Evolutionary conservation across 352 stramenopile genomes (phyloP).

Genomic region (Globisporangium acanthophoron): DNA sequence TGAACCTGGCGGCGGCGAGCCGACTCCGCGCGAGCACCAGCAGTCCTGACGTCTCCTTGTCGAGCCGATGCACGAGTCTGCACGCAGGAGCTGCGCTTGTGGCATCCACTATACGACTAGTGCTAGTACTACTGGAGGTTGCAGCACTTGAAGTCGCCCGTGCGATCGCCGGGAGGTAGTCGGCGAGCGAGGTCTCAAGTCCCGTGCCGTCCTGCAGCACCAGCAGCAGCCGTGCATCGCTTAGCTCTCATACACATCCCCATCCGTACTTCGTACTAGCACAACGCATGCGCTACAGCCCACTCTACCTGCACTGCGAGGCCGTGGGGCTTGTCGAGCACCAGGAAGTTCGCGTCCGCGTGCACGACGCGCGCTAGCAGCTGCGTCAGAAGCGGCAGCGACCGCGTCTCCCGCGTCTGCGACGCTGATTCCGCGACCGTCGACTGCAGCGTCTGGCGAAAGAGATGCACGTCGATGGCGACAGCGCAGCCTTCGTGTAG

Average conservation of each 20-base stretch:
- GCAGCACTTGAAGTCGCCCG: conserved; percentile 7
- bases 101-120: neutral
- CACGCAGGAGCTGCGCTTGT: conserved; percentile 16
- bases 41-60: conserved; percentile 65
- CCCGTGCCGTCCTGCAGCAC: conserved; percentile 30
- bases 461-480: conserved; percentile 48
- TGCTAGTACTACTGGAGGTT: neutral
- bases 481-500: conserved; percentile 36
- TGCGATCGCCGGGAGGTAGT: conserved; percentile 39
- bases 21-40: conserved; percentile 62
- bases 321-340: conserved; percentile 67
- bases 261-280: neutral
- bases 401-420: neutral
- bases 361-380: conserved; percentile 39
- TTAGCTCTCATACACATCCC: neutral
- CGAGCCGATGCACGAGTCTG: conserved; percentile 60
- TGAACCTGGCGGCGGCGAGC: conserved; percentile 59
- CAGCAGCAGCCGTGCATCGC: neutral
- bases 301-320: conserved; percentile 45
- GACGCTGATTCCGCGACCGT: neutral
- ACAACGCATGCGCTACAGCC: too few relatives aligned
- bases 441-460: conserved; percentile 23
- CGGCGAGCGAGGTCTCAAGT: conserved; percentile 33
- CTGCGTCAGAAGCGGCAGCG: neutral
- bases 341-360: conserved; percentile 47